These are phyloP conservation scores for Citrus reticulata DNA, from an alignment of 345 rosid species.

Conservation along the genomic window DNA sequence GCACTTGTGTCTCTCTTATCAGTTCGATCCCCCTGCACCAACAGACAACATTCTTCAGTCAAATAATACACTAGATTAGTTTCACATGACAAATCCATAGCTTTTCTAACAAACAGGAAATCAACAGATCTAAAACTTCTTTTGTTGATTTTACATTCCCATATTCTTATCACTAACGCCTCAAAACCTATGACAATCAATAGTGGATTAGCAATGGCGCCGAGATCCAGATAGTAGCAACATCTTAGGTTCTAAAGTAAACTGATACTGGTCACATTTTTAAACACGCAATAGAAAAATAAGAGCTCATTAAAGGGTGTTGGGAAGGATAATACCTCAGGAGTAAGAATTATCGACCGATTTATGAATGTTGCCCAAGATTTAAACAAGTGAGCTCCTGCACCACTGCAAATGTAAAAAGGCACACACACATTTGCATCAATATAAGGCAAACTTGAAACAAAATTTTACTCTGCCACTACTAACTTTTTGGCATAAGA, in stretches of 20 bases:
- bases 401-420: constrained; percentile 37
- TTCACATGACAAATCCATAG: background rate
- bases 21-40: constrained; percentile 87
- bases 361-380: constrained; percentile 74
- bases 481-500: background rate
- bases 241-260: background rate
- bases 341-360: constrained; percentile 77
- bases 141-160: background rate
- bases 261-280: background rate
- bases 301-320: background rate
- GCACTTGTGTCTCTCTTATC: constrained; percentile 88
- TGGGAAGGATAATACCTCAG: constrained; percentile 50
- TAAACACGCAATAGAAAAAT: background rate
- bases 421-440: constrained; percentile 4
- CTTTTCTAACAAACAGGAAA: background rate
- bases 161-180: background rate
- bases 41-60: constrained; percentile 10
- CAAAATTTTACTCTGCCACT: background rate
- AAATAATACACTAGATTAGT: background rate
- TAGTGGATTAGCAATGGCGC: background rate
- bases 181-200: background rate
- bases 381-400: constrained; percentile 80
- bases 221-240: background rate
- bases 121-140: background rate
- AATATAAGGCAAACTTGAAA: background rate